Evolutionary conservation across 164 flowering plant genomes (phyloP).

Genomic region (Protea cynaroides): DNA sequence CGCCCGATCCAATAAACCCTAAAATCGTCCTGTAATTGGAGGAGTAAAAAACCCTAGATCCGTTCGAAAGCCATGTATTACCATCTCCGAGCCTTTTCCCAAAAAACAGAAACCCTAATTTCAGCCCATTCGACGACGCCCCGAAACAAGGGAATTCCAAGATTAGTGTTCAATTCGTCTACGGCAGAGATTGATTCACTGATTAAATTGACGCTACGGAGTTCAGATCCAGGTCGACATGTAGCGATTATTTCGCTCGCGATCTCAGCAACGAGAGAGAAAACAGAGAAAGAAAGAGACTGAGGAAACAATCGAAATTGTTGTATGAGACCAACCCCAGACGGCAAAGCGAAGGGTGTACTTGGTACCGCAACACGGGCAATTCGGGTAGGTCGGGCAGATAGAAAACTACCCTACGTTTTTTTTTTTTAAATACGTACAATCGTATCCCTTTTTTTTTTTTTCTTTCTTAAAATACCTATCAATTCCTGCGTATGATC

Average conservation of each 20-base stretch:
- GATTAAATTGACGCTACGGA: slow-evolving; percentile 16
- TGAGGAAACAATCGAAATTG: slow-evolving; percentile 6
- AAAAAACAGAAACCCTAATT: background rate
- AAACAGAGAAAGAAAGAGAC: background rate
- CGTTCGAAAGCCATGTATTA: slow-evolving; percentile 7
- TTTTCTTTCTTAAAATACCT: too few species aligned
- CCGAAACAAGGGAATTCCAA: background rate
- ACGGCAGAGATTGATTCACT: background rate
- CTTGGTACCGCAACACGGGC: slow-evolving; percentile 35
- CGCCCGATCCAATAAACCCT: slow-evolving; percentile 9
- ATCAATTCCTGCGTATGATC: too few species aligned
- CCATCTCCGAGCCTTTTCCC: slow-evolving; percentile 5
- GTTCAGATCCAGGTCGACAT: slow-evolving; percentile 10
- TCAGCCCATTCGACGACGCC: background rate
- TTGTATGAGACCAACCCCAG: slow-evolving; percentile 13
- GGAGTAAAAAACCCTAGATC: slow-evolving; percentile 29
- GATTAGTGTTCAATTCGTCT: too few species aligned
- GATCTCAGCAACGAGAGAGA: background rate
- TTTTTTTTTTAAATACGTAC: background rate
- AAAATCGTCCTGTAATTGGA: slow-evolving; percentile 10
- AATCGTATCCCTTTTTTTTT: background rate
- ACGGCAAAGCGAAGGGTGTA: slow-evolving; percentile 29
- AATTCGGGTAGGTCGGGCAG: slow-evolving; percentile 35
- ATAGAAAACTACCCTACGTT: background rate
- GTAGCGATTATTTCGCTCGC: background rate